Percentiles rank a stretch among this genome's conserved stretches.
These are phyloP conservation scores for Chlamydomonas sphaeroides DNA, from an alignment of 139 green algal genomes.

Conservation along the genomic window DNA sequence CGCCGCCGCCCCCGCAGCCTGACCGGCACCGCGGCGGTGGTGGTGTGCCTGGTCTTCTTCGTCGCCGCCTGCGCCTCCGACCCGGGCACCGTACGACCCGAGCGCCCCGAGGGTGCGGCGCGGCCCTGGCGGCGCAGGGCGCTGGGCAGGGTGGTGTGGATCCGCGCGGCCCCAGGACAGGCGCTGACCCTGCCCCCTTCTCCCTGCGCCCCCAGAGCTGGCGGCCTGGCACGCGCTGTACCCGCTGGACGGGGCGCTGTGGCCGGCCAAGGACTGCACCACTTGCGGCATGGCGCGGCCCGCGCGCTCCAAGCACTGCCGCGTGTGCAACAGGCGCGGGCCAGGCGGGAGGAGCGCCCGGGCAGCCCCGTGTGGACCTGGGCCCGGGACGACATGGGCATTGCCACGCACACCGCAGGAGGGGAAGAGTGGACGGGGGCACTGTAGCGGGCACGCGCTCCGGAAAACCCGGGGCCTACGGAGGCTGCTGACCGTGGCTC, in stretches of 20 bases:
- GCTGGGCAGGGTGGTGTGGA: too few species aligned
- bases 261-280: slow-evolving; percentile 57
- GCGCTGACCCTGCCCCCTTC: too few species aligned
- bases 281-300: slow-evolving; percentile 72
- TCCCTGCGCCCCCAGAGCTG: background rate
- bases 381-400: too few species aligned
- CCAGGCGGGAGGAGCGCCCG: too few species aligned
- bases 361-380: too few species aligned
- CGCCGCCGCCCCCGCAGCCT: slow-evolving; percentile 31
- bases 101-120: slow-evolving; percentile 24
- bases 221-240: slow-evolving; percentile 59
- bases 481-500: too few species aligned
- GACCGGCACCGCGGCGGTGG: slow-evolving; percentile 46
- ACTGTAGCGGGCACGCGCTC: too few species aligned
- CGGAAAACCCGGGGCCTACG: too few species aligned
- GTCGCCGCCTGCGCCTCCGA: slow-evolving; percentile 53
- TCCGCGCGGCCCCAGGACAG: too few species aligned
- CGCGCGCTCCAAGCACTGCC: slow-evolving; percentile 83
- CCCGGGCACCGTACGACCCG: slow-evolving; percentile 54
- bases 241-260: slow-evolving; percentile 54
- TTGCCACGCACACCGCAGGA: too few species aligned
- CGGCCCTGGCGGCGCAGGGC: too few species aligned
- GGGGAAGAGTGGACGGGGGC: too few species aligned
- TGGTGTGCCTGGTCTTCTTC: slow-evolving; percentile 41
- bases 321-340: slow-evolving; percentile 58